A percentile compares a stretch with the other conserved stretches of the same genome.
phyloP scores from a whole-genome alignment of 768 basidiomycete species.

The Tulasnella sp. region DNA sequence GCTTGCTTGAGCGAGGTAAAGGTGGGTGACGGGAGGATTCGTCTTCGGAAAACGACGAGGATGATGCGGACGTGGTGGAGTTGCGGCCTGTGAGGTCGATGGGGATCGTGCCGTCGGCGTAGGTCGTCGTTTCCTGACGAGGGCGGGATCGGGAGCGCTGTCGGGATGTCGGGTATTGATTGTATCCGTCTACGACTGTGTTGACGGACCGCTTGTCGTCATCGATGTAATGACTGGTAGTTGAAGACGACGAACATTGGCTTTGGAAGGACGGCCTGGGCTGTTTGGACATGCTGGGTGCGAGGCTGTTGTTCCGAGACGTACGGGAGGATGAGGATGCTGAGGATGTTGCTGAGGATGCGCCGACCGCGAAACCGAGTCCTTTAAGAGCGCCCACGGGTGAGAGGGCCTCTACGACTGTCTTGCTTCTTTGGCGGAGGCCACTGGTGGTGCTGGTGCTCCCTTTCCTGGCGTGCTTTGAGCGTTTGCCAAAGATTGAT shows the following conservation, averaged over 20 bases:
- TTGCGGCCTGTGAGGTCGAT: slow-evolving; percentile 1
- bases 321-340: neutral
- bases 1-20: neutral
- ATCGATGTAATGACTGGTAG: neutral
- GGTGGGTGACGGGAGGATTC: neutral
- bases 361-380: neutral
- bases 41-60: neutral
- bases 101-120: neutral
- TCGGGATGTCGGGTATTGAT: neutral
- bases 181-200: slow-evolving; percentile 8
- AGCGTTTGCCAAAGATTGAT: slow-evolving; percentile 1
- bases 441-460: slow-evolving; percentile 5
- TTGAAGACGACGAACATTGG: neutral
- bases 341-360: neutral
- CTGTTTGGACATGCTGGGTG: neutral
- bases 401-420: neutral
- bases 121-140: neutral
- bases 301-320: neutral
- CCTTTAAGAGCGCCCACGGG: slow-evolving; percentile 8
- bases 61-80: neutral
- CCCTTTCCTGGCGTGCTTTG: neutral
- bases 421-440: neutral
- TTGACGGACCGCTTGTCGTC: neutral
- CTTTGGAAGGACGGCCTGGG: neutral
- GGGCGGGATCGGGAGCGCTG: neutral